These are phyloP conservation scores for Colletotrichum theobromicola DNA, from an alignment of 2,329 filamentous ascomycete genomes.

Conservation along the genomic window DNA sequence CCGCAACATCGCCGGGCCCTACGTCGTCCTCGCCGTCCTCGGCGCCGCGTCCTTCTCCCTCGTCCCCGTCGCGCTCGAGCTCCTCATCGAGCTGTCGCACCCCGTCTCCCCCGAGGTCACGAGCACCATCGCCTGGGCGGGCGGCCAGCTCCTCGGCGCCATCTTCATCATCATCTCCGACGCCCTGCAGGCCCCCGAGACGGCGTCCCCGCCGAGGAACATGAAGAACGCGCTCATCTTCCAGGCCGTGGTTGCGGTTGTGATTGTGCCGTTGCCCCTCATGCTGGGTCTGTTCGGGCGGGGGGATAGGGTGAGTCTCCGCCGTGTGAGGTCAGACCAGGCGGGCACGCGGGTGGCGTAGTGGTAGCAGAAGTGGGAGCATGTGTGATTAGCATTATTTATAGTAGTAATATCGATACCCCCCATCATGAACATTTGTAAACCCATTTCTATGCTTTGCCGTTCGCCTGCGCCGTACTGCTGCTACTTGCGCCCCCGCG, in stretches of 20 bases:
- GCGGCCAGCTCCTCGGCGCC: constrained; percentile 84
- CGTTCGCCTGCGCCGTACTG: neutral
- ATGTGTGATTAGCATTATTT: neutral
- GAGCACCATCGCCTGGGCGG: constrained; percentile 82
- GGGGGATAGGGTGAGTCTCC: constrained; percentile 52
- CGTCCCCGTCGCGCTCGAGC: constrained; percentile 85
- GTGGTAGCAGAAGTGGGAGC: neutral
- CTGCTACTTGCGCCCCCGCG: neutral
- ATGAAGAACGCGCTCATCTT: constrained; percentile 82
- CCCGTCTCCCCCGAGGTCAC: constrained; percentile 87
- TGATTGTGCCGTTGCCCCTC: constrained; percentile 70
- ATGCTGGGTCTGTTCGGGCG: constrained; percentile 74
- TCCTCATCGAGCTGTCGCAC: constrained; percentile 84
- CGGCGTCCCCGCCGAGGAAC: constrained; percentile 66
- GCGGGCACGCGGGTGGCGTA: neutral
- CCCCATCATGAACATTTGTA: neutral
- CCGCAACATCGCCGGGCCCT: constrained; percentile 68
- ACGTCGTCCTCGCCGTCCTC: constrained; percentile 75
- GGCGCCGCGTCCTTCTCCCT: constrained; percentile 83
- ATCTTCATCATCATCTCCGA: constrained; percentile 85
- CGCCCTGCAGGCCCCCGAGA: constrained; percentile 64
- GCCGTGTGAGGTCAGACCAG: constrained; percentile 52
- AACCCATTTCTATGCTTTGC: neutral
- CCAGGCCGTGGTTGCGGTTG: constrained; percentile 72
- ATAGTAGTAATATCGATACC: neutral